phyloP scores from a whole-genome alignment of 2,329 filamentous ascomycete species.

The Aphanocladium album region DNA sequence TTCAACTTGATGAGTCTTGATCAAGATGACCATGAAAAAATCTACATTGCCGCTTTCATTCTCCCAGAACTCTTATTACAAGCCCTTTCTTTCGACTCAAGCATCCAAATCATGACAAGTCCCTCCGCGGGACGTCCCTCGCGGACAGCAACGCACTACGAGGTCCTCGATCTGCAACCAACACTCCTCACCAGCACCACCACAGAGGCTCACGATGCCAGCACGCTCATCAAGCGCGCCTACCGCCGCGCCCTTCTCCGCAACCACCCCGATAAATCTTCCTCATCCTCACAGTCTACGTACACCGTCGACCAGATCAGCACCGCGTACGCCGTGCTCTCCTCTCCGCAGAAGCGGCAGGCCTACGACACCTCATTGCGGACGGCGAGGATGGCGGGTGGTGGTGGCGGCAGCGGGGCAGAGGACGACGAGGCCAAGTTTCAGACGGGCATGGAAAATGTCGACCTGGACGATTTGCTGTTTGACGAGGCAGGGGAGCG shows the following conservation, averaged over 20 bases:
- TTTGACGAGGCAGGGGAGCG: conserved; percentile 43
- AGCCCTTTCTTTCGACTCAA: background rate
- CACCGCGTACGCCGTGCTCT: conserved; percentile 52
- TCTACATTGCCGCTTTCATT: background rate
- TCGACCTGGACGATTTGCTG: conserved; percentile 61
- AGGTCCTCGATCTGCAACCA: conserved; percentile 53
- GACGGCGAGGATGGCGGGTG: conserved; percentile 24
- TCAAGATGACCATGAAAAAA: background rate
- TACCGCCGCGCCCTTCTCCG: conserved; percentile 61
- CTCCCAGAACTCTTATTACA: background rate
- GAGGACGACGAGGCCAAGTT: conserved; percentile 29
- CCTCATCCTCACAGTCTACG: background rate
- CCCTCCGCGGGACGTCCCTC: conserved; percentile 6
- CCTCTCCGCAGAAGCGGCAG: conserved; percentile 41
- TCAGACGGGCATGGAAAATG: conserved; percentile 56
- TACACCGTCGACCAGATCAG: conserved; percentile 62
- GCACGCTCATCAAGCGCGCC: conserved; percentile 53
- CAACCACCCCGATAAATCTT: conserved; percentile 59
- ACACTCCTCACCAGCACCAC: conserved; percentile 40
- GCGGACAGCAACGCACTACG: conserved; percentile 49
- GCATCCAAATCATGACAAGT: background rate
- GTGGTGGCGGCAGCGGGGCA: conserved; percentile 14
- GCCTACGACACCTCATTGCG: conserved; percentile 51
- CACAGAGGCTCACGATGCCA: conserved; percentile 30
- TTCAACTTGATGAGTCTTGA: background rate